phyloP scores from a whole-genome alignment of 768 basidiomycete species.

The Mycena polygramma region DNA sequence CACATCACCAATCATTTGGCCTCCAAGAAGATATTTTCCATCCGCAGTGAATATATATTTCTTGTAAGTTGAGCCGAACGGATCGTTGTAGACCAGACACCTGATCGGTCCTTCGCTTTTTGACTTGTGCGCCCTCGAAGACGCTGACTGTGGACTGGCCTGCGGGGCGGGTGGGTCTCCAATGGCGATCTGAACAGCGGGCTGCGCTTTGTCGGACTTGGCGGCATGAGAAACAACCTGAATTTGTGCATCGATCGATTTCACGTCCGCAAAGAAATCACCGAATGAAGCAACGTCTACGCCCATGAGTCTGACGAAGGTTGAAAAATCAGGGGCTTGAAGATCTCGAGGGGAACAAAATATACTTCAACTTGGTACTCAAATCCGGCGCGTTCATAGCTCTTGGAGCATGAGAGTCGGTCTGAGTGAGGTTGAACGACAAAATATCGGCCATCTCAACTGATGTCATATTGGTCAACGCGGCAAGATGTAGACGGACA shows the following conservation, averaged over 20 bases:
- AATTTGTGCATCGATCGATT: slow-evolving; percentile 40
- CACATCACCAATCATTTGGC: slow-evolving; percentile 86
- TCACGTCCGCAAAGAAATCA: slow-evolving; percentile 76
- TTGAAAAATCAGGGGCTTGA: not conserved
- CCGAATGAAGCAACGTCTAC: slow-evolving; percentile 80
- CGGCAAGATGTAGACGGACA: not conserved
- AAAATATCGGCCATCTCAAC: slow-evolving; percentile 83
- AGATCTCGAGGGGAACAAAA: not conserved
- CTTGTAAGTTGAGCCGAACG: slow-evolving; percentile 79
- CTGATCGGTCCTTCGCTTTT: slow-evolving; percentile 58
- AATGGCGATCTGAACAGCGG: slow-evolving; percentile 40
- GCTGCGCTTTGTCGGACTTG: slow-evolving; percentile 35
- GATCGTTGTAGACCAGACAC: slow-evolving; percentile 77
- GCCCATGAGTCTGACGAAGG: slow-evolving; percentile 58
- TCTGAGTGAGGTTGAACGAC: slow-evolving; percentile 78
- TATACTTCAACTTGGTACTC: slow-evolving; percentile 75
- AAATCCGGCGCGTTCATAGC: slow-evolving; percentile 72
- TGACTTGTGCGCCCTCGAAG: slow-evolving; percentile 28
- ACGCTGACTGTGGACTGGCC: not conserved
- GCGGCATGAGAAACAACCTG: slow-evolving; percentile 32
- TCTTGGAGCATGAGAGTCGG: slow-evolving; percentile 48
- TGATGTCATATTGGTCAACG: slow-evolving; percentile 31
- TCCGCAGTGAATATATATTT: slow-evolving; percentile 82
- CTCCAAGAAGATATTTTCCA: slow-evolving; percentile 79
- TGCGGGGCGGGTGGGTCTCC: slow-evolving; percentile 20